These are phyloP conservation scores for Actinidia polygama DNA, from an alignment of 179 eudicot genomes.

Conservation along the genomic window DNA sequence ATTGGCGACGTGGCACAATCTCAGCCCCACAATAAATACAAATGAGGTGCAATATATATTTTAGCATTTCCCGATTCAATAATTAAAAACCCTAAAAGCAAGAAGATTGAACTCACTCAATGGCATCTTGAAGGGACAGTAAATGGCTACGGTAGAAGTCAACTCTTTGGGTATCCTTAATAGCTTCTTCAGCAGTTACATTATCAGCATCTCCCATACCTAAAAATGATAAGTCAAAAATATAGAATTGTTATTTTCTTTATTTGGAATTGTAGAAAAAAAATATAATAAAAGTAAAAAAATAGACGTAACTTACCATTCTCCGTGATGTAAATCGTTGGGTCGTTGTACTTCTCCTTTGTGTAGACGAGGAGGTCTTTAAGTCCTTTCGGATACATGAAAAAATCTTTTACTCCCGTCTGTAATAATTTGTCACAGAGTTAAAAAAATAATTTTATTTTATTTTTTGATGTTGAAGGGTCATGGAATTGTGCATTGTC, in stretches of 20 bases:
- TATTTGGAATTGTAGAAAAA: too few relatives aligned
- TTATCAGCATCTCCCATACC: slow-evolving; percentile 28
- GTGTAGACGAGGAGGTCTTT: slow-evolving; percentile 32
- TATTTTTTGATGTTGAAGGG: neutral
- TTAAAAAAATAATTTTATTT: neutral
- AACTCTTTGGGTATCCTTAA: slow-evolving; percentile 24
- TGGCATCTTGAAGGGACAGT: slow-evolving; percentile 16
- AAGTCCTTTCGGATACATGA: slow-evolving; percentile 38
- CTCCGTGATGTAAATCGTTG: slow-evolving; percentile 40
- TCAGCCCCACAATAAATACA: too few relatives aligned
- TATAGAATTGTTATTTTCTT: neutral
- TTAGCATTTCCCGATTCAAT: too few relatives aligned
- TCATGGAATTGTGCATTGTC: neutral
- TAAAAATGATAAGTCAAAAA: neutral
- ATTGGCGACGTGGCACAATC: too few relatives aligned
- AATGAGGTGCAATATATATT: too few relatives aligned
- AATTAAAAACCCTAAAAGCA: neutral
- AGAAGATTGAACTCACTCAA: slow-evolving; percentile 18
- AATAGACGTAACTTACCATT: slow-evolving; percentile 28
- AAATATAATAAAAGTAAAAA: too few relatives aligned
- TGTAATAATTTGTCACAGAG: slow-evolving; percentile 17
- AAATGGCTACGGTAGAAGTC: slow-evolving; percentile 23
- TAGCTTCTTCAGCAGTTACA: slow-evolving; percentile 20
- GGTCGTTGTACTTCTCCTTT: slow-evolving; percentile 43
- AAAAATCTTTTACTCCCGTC: slow-evolving; percentile 31